These are phyloP conservation scores for Helicostylum pulchrum DNA, from an alignment of 192 early-diverging fungal species.

Conservation along the genomic window DNA sequence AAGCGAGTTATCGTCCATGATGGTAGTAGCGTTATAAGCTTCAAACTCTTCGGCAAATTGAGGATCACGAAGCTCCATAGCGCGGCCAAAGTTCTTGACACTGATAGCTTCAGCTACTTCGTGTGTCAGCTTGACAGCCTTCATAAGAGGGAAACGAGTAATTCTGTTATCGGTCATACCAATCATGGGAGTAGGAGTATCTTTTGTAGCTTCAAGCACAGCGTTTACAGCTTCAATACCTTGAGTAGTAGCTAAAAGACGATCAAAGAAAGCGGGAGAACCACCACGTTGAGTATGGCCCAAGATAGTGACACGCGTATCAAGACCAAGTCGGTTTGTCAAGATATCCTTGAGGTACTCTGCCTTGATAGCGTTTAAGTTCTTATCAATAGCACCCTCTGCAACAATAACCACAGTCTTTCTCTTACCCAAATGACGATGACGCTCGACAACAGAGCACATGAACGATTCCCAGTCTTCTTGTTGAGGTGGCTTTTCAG, in stretches of 20 bases:
- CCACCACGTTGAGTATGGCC: conserved; percentile 97
- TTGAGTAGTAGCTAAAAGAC: conserved; percentile 91
- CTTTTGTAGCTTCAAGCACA: conserved; percentile 77
- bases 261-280: conserved; percentile 83
- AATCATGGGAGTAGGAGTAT: conserved; percentile 90
- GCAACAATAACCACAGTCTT: conserved; percentile 94
- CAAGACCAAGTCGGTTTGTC: conserved; percentile 72
- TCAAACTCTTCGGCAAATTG: conserved; percentile 71
- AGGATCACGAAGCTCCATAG: conserved; percentile 85
- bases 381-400: conserved; percentile 91
- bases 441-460: conserved; percentile 58
- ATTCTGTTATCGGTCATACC: conserved; percentile 90
- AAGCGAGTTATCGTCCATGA: conserved; percentile 37
- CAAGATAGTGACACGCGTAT: conserved; percentile 91
- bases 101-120: conserved; percentile 82
- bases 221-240: conserved; percentile 94
- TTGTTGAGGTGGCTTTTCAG: conserved; percentile 84
- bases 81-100: conserved; percentile 80
- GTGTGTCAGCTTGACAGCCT: conserved; percentile 88
- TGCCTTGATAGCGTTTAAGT: conserved; percentile 83
- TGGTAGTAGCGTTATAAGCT: conserved; percentile 61
- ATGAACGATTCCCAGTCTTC: conserved; percentile 88
- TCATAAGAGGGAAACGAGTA: conserved; percentile 81
- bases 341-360: conserved; percentile 84
- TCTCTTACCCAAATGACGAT: conserved; percentile 82